phyloP scores from a whole-genome alignment of 352 stramenopile species.

The Pythium aquatile region DNA sequence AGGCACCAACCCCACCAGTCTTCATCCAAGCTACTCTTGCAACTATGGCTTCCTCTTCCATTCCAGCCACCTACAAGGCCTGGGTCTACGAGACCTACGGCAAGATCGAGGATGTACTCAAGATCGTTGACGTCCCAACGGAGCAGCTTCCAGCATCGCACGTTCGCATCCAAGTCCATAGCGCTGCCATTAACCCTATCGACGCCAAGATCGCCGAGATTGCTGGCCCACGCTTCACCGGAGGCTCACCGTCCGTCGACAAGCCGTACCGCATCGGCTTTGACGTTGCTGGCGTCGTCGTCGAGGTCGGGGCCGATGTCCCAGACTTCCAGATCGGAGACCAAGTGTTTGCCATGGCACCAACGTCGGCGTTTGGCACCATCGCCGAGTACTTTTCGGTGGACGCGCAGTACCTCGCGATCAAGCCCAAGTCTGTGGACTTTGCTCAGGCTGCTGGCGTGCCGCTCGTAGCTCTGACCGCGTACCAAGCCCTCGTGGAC shows the following conservation, averaged over 20 bases:
- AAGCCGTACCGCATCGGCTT: conserved; percentile 1
- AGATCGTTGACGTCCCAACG: not conserved
- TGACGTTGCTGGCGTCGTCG: not conserved
- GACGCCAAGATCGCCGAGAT: not conserved
- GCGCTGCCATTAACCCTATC: not conserved
- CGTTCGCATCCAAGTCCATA: conserved; percentile 1
- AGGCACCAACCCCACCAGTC: not conserved
- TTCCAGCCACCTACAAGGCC: not conserved
- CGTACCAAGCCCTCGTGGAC: conserved; percentile 33
- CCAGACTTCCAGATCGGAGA: not conserved
- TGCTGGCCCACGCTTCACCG: not conserved
- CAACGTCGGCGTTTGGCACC: not conserved
- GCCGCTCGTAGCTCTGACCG: conserved; percentile 31
- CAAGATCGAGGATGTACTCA: not conserved
- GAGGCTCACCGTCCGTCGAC: not conserved
- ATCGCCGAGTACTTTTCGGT: conserved; percentile 42
- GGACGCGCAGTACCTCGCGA: conserved; percentile 30
- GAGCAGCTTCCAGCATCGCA: not conserved
- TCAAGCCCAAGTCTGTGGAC: conserved; percentile 36
- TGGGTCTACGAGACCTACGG: not conserved
- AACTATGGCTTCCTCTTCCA: not conserved
- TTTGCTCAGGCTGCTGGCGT: conserved; percentile 39
- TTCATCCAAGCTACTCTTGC: not conserved
- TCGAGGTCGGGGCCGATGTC: not conserved
- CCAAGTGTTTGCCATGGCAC: conserved; percentile 22